Percentiles rank a stretch among this genome's conserved stretches.
These are phyloP conservation scores for Aspergillus indologenus DNA, from an alignment of 495 filamentous ascomycete genomes.

Conservation along the genomic window DNA sequence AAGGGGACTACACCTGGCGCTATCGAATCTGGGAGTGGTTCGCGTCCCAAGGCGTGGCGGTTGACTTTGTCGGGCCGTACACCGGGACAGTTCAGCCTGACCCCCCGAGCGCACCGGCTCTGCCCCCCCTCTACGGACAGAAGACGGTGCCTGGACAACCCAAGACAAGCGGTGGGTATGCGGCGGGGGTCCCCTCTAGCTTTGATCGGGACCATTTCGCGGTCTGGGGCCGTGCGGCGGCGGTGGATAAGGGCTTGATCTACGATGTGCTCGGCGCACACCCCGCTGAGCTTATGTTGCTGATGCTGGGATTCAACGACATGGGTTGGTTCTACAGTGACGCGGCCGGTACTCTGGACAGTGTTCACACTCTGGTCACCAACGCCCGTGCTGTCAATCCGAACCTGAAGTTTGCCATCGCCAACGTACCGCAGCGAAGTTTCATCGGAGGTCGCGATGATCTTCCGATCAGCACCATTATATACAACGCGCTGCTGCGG, in stretches of 20 bases:
- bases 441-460: neutral
- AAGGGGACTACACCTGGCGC: conserved; percentile 1
- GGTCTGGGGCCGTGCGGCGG: conserved; percentile 2
- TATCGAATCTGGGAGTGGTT: conserved; percentile 2
- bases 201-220: neutral
- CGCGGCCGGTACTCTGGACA: neutral
- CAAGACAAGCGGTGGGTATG: neutral
- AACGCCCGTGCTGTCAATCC: neutral
- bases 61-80: neutral
- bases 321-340: conserved; percentile 1
- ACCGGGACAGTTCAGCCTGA: neutral
- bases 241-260: neutral
- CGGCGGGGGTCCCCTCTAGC: neutral
- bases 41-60: neutral
- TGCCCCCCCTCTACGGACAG: neutral
- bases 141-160: neutral
- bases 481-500: neutral
- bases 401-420: conserved; percentile 1
- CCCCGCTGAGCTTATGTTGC: neutral
- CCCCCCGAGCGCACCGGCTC: neutral
- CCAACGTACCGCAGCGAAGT: conserved; percentile 4
- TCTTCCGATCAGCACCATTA: conserved; percentile 2
- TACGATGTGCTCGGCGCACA: neutral
- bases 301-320: conserved; percentile 4
- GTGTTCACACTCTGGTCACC: neutral